Evolutionary conservation across 1,284 basidiomycete species (phyloP).

Genomic region (Hortiboletus rubellus): DNA sequence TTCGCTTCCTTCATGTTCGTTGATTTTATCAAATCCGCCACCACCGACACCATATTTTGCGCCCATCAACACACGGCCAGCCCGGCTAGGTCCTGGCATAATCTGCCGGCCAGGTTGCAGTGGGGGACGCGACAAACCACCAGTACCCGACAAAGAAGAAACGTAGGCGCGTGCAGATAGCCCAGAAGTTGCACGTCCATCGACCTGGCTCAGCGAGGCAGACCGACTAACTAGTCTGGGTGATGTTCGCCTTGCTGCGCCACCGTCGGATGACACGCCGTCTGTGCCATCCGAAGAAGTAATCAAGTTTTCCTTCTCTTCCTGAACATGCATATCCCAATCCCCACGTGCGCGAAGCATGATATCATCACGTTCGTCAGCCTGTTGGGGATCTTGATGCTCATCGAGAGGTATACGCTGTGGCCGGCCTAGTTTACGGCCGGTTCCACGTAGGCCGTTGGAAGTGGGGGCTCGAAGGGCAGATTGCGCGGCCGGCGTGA

Average conservation of each 20-base stretch:
- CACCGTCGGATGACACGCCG: conserved; percentile 26
- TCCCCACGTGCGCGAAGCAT: conserved; percentile 27
- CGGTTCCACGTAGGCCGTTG: conserved; percentile 36
- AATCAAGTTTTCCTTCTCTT: conserved; percentile 36
- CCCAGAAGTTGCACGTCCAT: conserved; percentile 36
- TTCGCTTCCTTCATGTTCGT: conserved; percentile 36
- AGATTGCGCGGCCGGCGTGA: conserved; percentile 36
- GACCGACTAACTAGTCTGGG: conserved; percentile 32
- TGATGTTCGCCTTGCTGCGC: conserved; percentile 22
- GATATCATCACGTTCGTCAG: conserved; percentile 40
- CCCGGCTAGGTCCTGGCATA: conserved; percentile 38
- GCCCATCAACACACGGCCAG: conserved; percentile 38
- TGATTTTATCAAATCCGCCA: conserved; percentile 37
- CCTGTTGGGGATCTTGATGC: conserved; percentile 36
- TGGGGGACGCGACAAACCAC: conserved; percentile 28
- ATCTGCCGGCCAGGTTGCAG: conserved; percentile 38
- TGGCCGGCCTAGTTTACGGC: conserved; percentile 38
- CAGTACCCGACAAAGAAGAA: conserved; percentile 26
- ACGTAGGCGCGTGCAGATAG: conserved; percentile 33
- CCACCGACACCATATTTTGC: conserved; percentile 31
- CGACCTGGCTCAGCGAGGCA: conserved; percentile 35
- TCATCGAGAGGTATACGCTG: conserved; percentile 47
- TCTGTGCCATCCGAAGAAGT: conserved; percentile 28
- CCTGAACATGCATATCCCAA: conserved; percentile 31
- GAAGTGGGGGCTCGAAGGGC: conserved; percentile 29